Percentiles rank a stretch among this genome's conserved stretches.
Conservation (phyloP, 805 yeast genomes). For the Cyberlindnera suaveolens region DNA sequence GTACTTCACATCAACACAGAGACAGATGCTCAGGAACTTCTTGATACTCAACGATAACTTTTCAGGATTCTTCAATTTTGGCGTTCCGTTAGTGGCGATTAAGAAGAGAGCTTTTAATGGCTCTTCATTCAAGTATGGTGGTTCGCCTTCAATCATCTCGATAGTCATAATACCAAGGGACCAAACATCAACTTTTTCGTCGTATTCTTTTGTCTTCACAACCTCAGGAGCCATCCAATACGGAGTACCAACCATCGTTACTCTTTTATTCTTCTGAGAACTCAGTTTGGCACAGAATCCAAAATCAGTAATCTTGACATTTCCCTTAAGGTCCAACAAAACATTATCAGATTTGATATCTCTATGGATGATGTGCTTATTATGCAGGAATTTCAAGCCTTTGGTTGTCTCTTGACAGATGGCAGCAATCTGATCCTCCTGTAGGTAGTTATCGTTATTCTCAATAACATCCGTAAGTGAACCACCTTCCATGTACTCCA, state of each 20-base stretch:
- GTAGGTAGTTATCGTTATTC: conserved; percentile 62
- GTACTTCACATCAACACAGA: conserved; percentile 89
- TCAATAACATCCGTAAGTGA: conserved; percentile 93
- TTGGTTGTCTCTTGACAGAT: conserved; percentile 85
- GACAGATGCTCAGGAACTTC: conserved; percentile 81
- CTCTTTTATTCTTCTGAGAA: conserved; percentile 79
- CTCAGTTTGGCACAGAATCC: conserved; percentile 95
- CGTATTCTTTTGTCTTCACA: conserved; percentile 90
- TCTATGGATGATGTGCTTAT: conserved; percentile 89
- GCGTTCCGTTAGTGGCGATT: conserved; percentile 97
- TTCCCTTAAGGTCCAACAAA: conserved; percentile 70
- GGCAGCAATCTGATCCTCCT: conserved; percentile 86
- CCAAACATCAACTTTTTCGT: conserved; percentile 97
- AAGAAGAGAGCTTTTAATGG: conserved; percentile 90
- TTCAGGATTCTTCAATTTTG: conserved; percentile 86
- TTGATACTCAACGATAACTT: conserved; percentile 72
- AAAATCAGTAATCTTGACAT: conserved; percentile 92
- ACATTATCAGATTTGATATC: conserved; percentile 97
- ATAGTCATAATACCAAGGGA: conserved; percentile 96
- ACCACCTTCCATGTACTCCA: conserved; percentile 99
- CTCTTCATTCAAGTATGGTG: conserved; percentile 94
- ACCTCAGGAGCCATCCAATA: conserved; percentile 99
- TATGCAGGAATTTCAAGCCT: conserved; percentile 89
- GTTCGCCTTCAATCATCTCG: conserved; percentile 98
- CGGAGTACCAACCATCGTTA: conserved; percentile 99